Base-by-base conservation (phyloP, 1,284 basidiomycete species). In the Caloboletus firmus region DNA sequence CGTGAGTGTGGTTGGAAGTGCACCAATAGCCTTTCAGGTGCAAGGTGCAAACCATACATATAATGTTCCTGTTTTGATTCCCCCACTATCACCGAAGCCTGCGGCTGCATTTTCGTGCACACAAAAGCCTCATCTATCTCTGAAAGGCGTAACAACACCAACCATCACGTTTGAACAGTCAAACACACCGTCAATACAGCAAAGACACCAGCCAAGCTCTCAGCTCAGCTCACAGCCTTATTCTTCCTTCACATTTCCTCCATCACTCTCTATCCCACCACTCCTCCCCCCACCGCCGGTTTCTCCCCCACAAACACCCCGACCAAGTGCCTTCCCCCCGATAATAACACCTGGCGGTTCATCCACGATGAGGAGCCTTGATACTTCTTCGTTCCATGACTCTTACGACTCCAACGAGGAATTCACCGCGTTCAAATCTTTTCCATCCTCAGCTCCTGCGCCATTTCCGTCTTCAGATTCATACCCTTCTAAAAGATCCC, bases 251-350 rank as follows among this genome's bases (percentile, higher is more conserved):
- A 41, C 53, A 3, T 49, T 24, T 17, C 43, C 46, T 9, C 26
- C 58, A n/a, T 42, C 37, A 7, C 57, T 67, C 28, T 54, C 64
- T 26, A 53, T 61, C 39, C 69, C 66, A 11, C 57, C 69, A 12
- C 66, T 67, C 28, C 64, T 71, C 2, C 65, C 67, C 1, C 67
- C 67, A n/a, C 70, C 69, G 32, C 61, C 59, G 3, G 22, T 62
- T 47, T 71, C 67, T 30, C 67, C 68, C 22, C 60, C 69, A 17
- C 67, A 65, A 41, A 69, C 70, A 12, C 70, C 70, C 18, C 59
- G 66, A 20, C 66, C 64, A 26, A 31, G 34, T 43, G 18, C 30
- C 10, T 40, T 54, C 3, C 39, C 54, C 15, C 18, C 55, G 17
- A 30, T 31, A 1, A 20, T 43, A 9, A 31, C 41, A 30, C 18